Evolutionary conservation across 192 early-diverging fungal genomes (phyloP), one percentile per base, ranked within the genome.

Genomic region (Pecoramyces ruminantium): DNA sequence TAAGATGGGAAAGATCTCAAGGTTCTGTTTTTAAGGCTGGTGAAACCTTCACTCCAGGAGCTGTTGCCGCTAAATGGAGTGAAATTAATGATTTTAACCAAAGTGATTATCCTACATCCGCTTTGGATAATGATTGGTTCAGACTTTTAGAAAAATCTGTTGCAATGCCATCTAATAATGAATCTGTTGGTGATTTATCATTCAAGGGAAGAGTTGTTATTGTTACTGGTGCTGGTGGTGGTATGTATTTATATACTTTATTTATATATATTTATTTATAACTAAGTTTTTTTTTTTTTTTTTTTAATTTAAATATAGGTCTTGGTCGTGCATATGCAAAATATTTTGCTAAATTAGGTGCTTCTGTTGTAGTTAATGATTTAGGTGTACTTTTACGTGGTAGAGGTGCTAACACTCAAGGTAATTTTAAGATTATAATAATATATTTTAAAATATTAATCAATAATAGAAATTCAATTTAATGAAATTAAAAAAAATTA

Each of bases 1-100:
- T 97, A 27, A 88, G 97, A 84, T 95, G 95, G 92, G 93, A 98
- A 87, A 90, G 94, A 42, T 93, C 94, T 29, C 82, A 90, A 78
- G 97, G 97, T 81, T 92, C 89, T 15, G 92, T 96, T 38, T 98
- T 97, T 88, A 97, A 96, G 87, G 89, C 93, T 39, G 96, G 97
- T 86, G 84, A 89, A 29, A 87, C 88, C 38, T 95, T 98, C 83
- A 91, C 94, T 28, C 97, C 97, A 78, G 92, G 89, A 29, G 88
- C 94, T 28, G 94, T 98, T 80, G 89, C 87, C 80, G 89, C 88
- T 38, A 90, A 93, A 81, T 96, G 93, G 86, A 87, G 81, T 21
- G 89, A 95, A 83, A 94, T 98, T 81, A 88, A 84, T 78, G 88
- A 93, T 83, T 94, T 94, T 84, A 87, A 87, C 13, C 42, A 51